These are phyloP conservation scores for Neophaeococcomyces mojaviensis DNA, from an alignment of 2,329 filamentous ascomycete species.

Conservation along the genomic window DNA sequence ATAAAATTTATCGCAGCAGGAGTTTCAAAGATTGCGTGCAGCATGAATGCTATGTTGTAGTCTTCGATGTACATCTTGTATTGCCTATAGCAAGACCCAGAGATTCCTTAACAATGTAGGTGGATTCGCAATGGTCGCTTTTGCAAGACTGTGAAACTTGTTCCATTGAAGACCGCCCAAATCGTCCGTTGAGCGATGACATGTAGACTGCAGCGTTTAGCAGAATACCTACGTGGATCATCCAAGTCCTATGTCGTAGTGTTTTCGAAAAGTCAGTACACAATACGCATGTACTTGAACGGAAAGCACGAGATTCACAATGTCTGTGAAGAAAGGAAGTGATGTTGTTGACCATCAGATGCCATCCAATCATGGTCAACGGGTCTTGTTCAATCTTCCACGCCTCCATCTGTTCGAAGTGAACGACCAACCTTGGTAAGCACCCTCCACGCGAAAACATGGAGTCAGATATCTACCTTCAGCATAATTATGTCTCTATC, in stretches of 20 bases:
- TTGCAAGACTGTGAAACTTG: too few species aligned
- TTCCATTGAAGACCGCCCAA: too few species aligned
- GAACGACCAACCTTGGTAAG: constrained; percentile 57
- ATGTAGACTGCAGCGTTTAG: too few species aligned
- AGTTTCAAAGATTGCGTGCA: constrained; percentile 31
- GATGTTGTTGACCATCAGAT: background rate
- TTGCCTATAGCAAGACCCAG: background rate
- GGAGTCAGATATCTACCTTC: background rate
- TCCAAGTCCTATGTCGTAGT: too few species aligned
- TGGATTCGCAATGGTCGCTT: too few species aligned
- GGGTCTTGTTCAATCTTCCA: constrained; percentile 8
- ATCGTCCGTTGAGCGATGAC: too few species aligned
- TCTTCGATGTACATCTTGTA: background rate
- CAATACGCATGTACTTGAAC: background rate
- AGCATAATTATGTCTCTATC: background rate
- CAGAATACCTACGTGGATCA: too few species aligned
- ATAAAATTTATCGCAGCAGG: constrained; percentile 33
- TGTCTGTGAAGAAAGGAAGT: background rate
- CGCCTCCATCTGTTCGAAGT: constrained; percentile 56
- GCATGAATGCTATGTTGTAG: constrained; percentile 21
- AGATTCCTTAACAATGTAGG: too few species aligned
- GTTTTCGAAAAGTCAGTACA: background rate
- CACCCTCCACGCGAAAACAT: background rate
- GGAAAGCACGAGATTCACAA: background rate
- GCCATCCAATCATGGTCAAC: constrained; percentile 4